Evolutionary conservation across 495 filamentous ascomycete species (phyloP).

Genomic region (Penicillium subrubescens): DNA sequence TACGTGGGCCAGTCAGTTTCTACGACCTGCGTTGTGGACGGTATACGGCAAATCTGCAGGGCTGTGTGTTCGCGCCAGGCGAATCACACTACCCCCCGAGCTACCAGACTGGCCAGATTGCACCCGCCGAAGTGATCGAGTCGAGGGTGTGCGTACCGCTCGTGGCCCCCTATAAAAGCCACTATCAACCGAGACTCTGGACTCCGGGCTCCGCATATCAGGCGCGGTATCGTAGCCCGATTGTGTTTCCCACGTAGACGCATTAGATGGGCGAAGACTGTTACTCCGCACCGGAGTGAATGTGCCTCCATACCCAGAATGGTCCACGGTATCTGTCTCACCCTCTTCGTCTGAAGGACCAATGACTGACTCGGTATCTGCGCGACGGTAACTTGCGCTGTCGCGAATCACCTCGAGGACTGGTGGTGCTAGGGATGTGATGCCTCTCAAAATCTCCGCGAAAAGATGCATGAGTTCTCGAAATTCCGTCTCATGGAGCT

Average conservation of each 20-base stretch:
- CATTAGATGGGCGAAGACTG: constrained; percentile 35
- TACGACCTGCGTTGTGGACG: constrained; percentile 33
- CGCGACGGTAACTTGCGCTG: constrained; percentile 29
- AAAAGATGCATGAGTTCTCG: constrained; percentile 85
- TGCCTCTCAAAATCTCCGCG: constrained; percentile 74
- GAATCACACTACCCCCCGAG: constrained; percentile 50
- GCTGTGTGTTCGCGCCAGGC: constrained; percentile 39
- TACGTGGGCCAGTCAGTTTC: neutral
- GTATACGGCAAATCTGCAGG: constrained; percentile 49
- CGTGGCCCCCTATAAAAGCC: constrained; percentile 10
- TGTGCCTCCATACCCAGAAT: constrained; percentile 24
- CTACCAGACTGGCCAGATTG: constrained; percentile 41
- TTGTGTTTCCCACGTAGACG: constrained; percentile 35
- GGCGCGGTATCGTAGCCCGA: constrained; percentile 38
- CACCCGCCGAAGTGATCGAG: constrained; percentile 38
- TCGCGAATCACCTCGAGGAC: constrained; percentile 46
- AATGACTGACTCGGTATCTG: constrained; percentile 43
- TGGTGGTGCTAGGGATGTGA: constrained; percentile 62
- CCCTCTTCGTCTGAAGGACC: constrained; percentile 50
- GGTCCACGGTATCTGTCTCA: constrained; percentile 46
- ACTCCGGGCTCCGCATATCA: constrained; percentile 24
- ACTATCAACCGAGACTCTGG: constrained; percentile 12
- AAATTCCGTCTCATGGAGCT: constrained; percentile 69
- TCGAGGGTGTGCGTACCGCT: constrained; percentile 36
- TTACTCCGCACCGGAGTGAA: constrained; percentile 29